Percentiles rank a stretch among this genome's conserved stretches.
Evolutionary conservation across 306 rosid genomes (phyloP).

Genomic region (Gynostemma pentaphyllum): DNA sequence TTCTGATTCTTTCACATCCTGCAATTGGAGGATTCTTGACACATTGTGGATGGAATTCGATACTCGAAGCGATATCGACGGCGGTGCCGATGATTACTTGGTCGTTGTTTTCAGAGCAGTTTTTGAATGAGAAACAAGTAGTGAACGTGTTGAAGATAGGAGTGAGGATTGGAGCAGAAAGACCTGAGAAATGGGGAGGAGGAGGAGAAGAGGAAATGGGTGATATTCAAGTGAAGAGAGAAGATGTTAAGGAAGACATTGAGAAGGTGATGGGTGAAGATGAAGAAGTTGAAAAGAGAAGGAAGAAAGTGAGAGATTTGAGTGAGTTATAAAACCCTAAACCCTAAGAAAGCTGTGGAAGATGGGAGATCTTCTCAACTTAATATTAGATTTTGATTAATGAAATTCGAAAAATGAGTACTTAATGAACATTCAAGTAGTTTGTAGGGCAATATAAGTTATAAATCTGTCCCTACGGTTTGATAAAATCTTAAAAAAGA

Average conservation of each 20-base stretch:
- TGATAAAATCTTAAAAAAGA: no score
- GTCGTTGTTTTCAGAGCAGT: constrained; percentile 53
- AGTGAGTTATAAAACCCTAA: no score
- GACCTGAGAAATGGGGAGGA: background rate
- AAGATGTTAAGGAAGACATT: background rate
- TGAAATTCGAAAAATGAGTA: background rate
- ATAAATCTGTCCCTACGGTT: no score
- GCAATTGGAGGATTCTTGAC: constrained; percentile 54
- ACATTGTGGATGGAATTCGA: constrained; percentile 65
- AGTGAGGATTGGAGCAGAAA: background rate
- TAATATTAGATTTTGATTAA: constrained; percentile 25
- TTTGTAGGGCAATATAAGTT: no score
- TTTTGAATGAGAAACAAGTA: background rate
- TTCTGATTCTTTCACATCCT: constrained; percentile 34
- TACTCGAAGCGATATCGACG: constrained; percentile 36
- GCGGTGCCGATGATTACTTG: constrained; percentile 50
- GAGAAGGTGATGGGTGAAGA: background rate
- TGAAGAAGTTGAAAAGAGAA: background rate
- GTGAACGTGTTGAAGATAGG: background rate
- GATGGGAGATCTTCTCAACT: constrained; percentile 42
- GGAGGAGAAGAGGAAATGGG: background rate
- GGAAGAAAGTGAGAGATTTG: background rate
- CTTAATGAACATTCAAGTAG: no score
- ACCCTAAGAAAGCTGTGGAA: constrained; percentile 38
- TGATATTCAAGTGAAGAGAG: background rate